Conservation (phyloP, 2,329 filamentous ascomycete species). For the Fonsecaea multimorphosa region DNA sequence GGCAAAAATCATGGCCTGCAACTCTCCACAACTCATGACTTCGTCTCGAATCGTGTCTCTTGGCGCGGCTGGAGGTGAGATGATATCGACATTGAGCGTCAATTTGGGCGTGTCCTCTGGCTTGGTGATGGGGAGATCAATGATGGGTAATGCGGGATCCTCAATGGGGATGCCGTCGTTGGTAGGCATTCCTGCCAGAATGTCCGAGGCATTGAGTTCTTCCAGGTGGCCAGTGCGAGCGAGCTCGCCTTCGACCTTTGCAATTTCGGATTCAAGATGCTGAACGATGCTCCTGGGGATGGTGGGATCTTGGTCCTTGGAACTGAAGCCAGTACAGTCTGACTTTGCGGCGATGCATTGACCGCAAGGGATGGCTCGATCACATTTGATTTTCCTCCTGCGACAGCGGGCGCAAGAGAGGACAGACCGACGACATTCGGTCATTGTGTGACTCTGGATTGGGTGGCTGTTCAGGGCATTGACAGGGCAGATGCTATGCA, state of each 20-base stretch:
- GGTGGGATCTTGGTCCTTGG: conserved; percentile 39
- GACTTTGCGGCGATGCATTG: conserved; percentile 42
- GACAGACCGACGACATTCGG: conserved; percentile 41
- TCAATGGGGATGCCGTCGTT: conserved; percentile 36
- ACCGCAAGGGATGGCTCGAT: conserved; percentile 42
- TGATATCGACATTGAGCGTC: conserved; percentile 18
- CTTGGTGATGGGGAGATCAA: conserved; percentile 29
- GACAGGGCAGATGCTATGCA: background rate
- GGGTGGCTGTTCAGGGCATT: conserved; percentile 5
- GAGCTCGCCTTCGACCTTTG: conserved; percentile 44
- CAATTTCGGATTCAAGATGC: conserved; percentile 46
- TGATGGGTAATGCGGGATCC: conserved; percentile 29
- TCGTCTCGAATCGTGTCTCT: conserved; percentile 38
- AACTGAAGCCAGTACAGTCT: conserved; percentile 43
- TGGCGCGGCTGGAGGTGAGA: conserved; percentile 8
- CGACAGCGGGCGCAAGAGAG: conserved; percentile 41
- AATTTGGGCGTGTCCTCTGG: conserved; percentile 25
- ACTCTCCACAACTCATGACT: conserved; percentile 41
- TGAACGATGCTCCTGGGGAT: conserved; percentile 46
- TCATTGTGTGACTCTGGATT: conserved; percentile 28
- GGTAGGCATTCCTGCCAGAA: conserved; percentile 40
- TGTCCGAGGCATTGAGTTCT: conserved; percentile 39
- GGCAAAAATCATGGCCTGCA: conserved; percentile 43
- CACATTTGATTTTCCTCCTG: conserved; percentile 42
- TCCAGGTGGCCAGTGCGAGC: conserved; percentile 41